These are phyloP conservation scores for Jaminaea rosea DNA, from an alignment of 1,284 basidiomycete genomes.

Conservation along the genomic window DNA sequence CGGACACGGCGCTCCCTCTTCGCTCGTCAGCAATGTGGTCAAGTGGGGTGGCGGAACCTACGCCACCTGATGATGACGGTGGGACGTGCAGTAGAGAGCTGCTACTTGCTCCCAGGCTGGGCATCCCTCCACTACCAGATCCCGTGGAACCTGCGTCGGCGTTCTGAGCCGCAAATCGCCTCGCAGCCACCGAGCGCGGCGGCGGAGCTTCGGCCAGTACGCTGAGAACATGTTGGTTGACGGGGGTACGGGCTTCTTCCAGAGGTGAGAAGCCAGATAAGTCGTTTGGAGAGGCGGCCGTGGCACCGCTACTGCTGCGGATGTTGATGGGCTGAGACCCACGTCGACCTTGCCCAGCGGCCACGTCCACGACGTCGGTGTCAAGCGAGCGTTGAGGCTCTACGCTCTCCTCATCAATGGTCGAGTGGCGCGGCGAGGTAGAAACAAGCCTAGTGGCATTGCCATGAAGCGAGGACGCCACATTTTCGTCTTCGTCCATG, in stretches of 20 bases:
- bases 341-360: background rate
- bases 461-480: too few species aligned
- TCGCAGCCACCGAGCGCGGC: background rate
- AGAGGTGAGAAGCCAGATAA: conserved; percentile 2
- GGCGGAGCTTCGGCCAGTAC: conserved; percentile 48
- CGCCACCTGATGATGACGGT: background rate
- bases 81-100: background rate
- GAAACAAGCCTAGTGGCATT: too few species aligned
- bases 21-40: background rate
- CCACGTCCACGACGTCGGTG: too few species aligned
- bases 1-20: background rate
- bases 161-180: background rate
- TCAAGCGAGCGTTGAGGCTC: too few species aligned
- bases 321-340: background rate
- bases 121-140: background rate
- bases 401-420: too few species aligned
- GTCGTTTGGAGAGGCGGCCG: background rate
- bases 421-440: too few species aligned
- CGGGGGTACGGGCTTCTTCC: conserved; percentile 48
- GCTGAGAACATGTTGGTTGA: conserved; percentile 52
- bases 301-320: background rate
- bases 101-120: background rate
- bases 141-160: background rate
- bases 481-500: too few species aligned
- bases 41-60: background rate